A percentile compares a stretch with the other conserved stretches of the same genome.
Evolutionary conservation across 2,329 filamentous ascomycete genomes (phyloP).

Genomic region (Colletotrichum destructivum): DNA sequence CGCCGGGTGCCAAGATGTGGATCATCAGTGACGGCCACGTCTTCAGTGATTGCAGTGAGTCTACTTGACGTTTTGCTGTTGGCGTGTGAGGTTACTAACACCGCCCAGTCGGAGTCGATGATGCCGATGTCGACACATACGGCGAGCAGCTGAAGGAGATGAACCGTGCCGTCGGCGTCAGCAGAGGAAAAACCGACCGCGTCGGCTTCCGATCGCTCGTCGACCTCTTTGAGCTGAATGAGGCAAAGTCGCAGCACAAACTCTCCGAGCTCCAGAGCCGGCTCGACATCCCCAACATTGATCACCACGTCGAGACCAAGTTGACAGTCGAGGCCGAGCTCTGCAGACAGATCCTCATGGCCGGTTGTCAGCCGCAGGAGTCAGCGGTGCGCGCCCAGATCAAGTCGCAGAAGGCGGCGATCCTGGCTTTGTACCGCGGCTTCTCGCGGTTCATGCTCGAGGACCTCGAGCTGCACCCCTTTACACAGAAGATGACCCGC

Average conservation of each 20-base stretch:
- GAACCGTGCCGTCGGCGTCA: slow-evolving; percentile 49
- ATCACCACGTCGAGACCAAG: slow-evolving; percentile 49
- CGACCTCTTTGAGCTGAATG: slow-evolving; percentile 53
- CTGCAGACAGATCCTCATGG: slow-evolving; percentile 52
- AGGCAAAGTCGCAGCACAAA: slow-evolving; percentile 48
- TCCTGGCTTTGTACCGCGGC: slow-evolving; percentile 69
- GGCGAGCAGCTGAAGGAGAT: slow-evolving; percentile 55
- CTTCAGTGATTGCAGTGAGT: slow-evolving; percentile 58
- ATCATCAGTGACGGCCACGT: slow-evolving; percentile 59
- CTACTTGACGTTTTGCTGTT: too few species aligned
- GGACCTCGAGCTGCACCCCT: slow-evolving; percentile 49
- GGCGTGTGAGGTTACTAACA: not conserved
- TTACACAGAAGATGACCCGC: slow-evolving; percentile 46
- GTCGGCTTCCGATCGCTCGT: slow-evolving; percentile 50
- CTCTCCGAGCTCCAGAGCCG: slow-evolving; percentile 17
- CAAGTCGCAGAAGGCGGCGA: slow-evolving; percentile 49
- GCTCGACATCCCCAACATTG: slow-evolving; percentile 53
- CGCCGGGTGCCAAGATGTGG: slow-evolving; percentile 52
- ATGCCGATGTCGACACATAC: slow-evolving; percentile 58
- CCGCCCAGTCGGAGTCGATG: slow-evolving; percentile 57
- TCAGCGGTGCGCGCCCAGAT: slow-evolving; percentile 47
- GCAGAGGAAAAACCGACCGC: slow-evolving; percentile 45
- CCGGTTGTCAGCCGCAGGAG: slow-evolving; percentile 54
- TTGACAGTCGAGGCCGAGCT: slow-evolving; percentile 49
- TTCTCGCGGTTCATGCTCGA: slow-evolving; percentile 72